Evolutionary conservation across 2,329 filamentous ascomycete species (phyloP).

Genomic region (Xylariales sp.): DNA sequence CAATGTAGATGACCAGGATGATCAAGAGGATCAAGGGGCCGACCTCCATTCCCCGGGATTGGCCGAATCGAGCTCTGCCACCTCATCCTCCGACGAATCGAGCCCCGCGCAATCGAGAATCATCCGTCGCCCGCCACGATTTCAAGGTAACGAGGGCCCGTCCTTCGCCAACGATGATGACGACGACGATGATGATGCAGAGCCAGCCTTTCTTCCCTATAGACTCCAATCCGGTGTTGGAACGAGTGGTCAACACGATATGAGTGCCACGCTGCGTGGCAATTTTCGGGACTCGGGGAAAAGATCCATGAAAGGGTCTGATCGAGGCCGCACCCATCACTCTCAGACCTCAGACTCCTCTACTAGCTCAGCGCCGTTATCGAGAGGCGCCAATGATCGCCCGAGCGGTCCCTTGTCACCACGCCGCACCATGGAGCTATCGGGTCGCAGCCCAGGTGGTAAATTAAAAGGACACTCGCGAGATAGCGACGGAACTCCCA

Average conservation of each 20-base stretch:
- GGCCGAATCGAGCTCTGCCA: constrained; percentile 53
- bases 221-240: constrained; percentile 48
- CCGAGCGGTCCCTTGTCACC: constrained; percentile 65
- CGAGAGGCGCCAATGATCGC: constrained; percentile 49
- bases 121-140: constrained; percentile 68
- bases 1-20: constrained; percentile 50
- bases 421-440: constrained; percentile 68
- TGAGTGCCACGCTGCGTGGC: constrained; percentile 65
- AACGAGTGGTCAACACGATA: constrained; percentile 54
- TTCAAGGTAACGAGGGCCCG: constrained; percentile 54
- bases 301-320: constrained; percentile 48
- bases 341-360: constrained; percentile 74
- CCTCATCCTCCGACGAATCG: constrained; percentile 54
- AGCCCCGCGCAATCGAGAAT: constrained; percentile 69
- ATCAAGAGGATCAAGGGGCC: constrained; percentile 50
- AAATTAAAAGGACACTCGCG: constrained; percentile 64
- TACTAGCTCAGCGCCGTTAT: constrained; percentile 60
- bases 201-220: constrained; percentile 67
- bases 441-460: constrained; percentile 63
- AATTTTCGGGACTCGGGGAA: constrained; percentile 54
- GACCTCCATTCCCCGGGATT: constrained; percentile 57
- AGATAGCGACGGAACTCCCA: constrained; percentile 79
- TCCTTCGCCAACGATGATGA: constrained; percentile 63
- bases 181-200: constrained; percentile 63
- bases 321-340: constrained; percentile 53